phyloP scores from a whole-genome alignment of 495 filamentous ascomycete species.

The Immersiella caudata region DNA sequence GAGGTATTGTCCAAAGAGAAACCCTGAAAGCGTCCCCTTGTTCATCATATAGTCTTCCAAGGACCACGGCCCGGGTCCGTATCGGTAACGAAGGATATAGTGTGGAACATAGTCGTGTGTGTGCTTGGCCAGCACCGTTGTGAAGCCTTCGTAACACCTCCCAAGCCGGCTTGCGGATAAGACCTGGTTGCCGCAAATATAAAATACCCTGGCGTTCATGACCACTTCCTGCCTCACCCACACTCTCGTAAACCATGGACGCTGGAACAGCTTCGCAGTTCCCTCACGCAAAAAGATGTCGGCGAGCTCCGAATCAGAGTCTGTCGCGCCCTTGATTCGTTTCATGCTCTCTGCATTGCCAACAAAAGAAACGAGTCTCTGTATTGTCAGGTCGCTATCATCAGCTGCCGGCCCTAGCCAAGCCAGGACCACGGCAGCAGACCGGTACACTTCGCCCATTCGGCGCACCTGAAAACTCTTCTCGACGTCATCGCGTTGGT shows the following conservation, averaged over 20 bases:
- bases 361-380: not conserved
- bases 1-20: not conserved
- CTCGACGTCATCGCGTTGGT: not conserved
- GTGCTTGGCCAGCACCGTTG: too few species aligned
- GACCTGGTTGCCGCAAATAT: not conserved
- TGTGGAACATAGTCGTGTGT: too few species aligned
- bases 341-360: not conserved
- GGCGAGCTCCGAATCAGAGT: not conserved
- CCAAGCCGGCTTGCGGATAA: too few species aligned
- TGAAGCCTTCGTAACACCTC: too few species aligned
- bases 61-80: too few species aligned
- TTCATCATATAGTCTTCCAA: too few species aligned
- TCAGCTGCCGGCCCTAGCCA: not conserved
- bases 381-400: not conserved
- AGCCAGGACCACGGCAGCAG: not conserved
- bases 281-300: not conserved
- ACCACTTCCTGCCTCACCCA: not conserved
- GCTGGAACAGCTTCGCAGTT: not conserved
- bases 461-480: not conserved
- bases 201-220: not conserved
- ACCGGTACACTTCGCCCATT: conserved; percentile 3
- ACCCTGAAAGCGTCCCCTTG: not conserved
- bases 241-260: not conserved
- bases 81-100: too few species aligned
- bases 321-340: not conserved